A percentile compares a stretch with the other conserved stretches of the same genome.
Evolutionary conservation across 2,329 filamentous ascomycete species (phyloP).

Genomic region (Pleurostoma richardsiae): DNA sequence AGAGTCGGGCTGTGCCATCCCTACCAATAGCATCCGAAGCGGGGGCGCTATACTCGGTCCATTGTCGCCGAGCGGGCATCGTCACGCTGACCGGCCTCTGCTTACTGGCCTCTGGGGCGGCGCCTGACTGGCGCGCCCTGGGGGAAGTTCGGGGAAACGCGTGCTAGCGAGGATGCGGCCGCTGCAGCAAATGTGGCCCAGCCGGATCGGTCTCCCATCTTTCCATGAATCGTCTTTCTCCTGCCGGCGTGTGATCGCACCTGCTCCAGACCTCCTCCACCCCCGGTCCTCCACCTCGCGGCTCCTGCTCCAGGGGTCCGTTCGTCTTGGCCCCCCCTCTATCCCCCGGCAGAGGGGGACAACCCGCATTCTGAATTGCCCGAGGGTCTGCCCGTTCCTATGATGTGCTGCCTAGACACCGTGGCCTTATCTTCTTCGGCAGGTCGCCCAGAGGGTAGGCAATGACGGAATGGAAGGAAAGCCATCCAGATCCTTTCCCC

Average conservation of each 20-base stretch:
- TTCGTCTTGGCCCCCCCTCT: too few relatives aligned
- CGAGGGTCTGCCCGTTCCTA: too few relatives aligned
- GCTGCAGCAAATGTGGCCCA: background rate
- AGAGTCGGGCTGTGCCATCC: conserved; percentile 10
- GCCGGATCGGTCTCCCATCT: background rate
- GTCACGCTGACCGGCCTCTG: background rate
- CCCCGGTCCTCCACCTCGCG: background rate
- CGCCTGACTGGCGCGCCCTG: background rate
- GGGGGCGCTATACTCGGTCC: background rate
- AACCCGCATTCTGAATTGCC: too few relatives aligned
- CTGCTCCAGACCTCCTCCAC: background rate
- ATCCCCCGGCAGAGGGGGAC: too few relatives aligned
- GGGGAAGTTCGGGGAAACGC: background rate
- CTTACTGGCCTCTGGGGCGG: conserved; percentile 1
- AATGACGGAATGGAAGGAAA: too few relatives aligned
- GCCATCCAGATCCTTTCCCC: too few relatives aligned
- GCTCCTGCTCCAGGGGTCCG: background rate
- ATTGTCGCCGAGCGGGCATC: background rate
- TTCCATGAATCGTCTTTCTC: background rate
- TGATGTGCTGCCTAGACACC: too few relatives aligned
- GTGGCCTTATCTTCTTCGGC: too few relatives aligned
- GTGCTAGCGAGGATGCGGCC: background rate
- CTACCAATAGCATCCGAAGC: conserved; percentile 5
- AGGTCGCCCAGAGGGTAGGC: too few relatives aligned
- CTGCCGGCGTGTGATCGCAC: background rate